A percentile compares a stretch with the other conserved stretches of the same genome.
These are phyloP conservation scores for Wallacemonas sp. DNA, from an alignment of 208 protist species.

Conservation along the genomic window DNA sequence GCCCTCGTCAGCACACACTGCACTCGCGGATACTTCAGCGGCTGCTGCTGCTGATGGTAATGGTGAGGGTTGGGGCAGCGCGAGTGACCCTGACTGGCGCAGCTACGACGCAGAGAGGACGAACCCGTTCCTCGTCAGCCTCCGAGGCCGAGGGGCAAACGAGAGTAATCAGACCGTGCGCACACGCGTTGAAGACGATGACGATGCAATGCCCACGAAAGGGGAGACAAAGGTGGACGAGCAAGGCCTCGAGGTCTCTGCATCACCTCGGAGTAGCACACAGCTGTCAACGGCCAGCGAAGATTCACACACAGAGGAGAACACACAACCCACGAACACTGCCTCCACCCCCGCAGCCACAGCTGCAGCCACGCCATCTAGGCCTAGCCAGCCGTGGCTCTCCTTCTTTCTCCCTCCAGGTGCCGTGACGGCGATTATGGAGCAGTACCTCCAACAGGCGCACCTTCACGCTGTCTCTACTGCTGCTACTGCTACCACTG, in stretches of 20 bases:
- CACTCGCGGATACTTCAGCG: neutral
- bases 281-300: neutral
- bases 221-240: too few relatives aligned
- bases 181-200: conserved; percentile 3
- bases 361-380: too few relatives aligned
- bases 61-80: neutral
- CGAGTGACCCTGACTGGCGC: conserved; percentile 47
- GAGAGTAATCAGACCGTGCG: neutral
- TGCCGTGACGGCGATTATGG: conserved; percentile 21
- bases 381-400: too few relatives aligned
- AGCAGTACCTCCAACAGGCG: conserved; percentile 12
- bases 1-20: neutral
- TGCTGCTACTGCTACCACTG: neutral
- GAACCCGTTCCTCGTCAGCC: conserved; percentile 23
- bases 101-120: conserved; percentile 29
- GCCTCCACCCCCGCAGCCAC: neutral
- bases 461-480: neutral
- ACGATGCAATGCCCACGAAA: neutral
- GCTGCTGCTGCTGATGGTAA: neutral
- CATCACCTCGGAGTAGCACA: too few relatives aligned
- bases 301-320: neutral
- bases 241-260: too few relatives aligned
- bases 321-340: neutral
- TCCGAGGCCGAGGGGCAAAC: neutral
- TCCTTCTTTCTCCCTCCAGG: conserved; percentile 27